These are phyloP conservation scores for Scutellaria minor DNA, from an alignment of 257 asterid genomes.

Conservation along the genomic window DNA sequence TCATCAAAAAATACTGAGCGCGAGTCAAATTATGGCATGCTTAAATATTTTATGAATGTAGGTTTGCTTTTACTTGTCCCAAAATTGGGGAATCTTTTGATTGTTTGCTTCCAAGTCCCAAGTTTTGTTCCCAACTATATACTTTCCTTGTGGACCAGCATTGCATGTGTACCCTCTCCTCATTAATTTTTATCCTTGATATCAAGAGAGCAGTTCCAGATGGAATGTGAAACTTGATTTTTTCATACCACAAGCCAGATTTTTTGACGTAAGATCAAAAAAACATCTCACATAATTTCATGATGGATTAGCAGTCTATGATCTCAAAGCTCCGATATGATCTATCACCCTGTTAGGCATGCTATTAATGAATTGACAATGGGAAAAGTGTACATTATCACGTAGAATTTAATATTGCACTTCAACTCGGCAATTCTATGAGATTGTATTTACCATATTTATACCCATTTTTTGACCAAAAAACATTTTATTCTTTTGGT, in stretches of 20 bases:
- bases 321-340: neutral
- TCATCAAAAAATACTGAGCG: neutral
- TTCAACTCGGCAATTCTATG: neutral
- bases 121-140: neutral
- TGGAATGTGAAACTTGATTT: neutral
- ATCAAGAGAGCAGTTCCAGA: too few species aligned
- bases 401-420: neutral
- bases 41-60: constrained; percentile 2
- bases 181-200: too few species aligned
- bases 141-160: neutral
- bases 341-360: neutral
- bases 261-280: neutral
- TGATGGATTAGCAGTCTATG: neutral
- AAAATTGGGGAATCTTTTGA: neutral
- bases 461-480: neutral
- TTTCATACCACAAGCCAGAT: neutral
- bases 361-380: neutral
- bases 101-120: neutral
- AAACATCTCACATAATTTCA: neutral
- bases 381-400: too few species aligned
- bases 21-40: neutral
- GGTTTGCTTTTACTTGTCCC: neutral
- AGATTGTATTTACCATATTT: neutral
- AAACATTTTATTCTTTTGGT: constrained; percentile 23
- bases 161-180: too few species aligned